Base-by-base conservation (phyloP, 495 filamentous ascomycete genomes). In the Penicillium psychrofluorescens region DNA sequence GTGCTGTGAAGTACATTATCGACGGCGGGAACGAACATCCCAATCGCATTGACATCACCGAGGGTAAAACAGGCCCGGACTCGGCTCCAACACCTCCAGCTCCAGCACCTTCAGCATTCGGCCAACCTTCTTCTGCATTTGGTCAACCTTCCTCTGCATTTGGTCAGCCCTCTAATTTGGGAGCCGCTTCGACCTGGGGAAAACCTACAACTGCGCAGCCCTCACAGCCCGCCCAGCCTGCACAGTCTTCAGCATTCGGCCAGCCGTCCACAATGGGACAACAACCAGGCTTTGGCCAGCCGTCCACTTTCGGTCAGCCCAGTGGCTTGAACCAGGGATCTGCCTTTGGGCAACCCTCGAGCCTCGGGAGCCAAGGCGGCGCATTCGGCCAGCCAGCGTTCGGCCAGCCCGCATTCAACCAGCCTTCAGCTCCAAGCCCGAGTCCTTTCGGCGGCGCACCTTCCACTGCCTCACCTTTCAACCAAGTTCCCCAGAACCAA, bases 41-140 rank as follows among this genome's bases (percentile, higher is more conserved):
- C 0, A 95, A 95, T 53, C 78, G 89, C 11, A 69, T 79, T 40
- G 90, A 95, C 53, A 81, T 90, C 10, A 76, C 69, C 53, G 71
- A 76, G 36, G 69, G 63, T 5, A 69, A 67, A 38, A 68, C 67
- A n/a, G 51, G 31, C 9, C 42, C 58, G 27, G 31, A 15, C 27
- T 11, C 47, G 7, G 43, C 43, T 11, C 55, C 58, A 43, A 39
- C 47, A 10, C 39, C 54, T 44, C 28, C 56, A 15, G 39, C 63
- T 64, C 33, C 53, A 52, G 3, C 67, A 69, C 51, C 51, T n/a
- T 40, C 58, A 11, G 52, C 56, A 36, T 39, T 48, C n/a, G 34
- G 39, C 5, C 48, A 48, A 40, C 40, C 56, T 8, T 22, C 22
- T 22, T 22, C 22, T 22, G 22, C 56, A 28, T 66, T 67, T 45